Evolutionary conservation across 2,329 filamentous ascomycete genomes (phyloP).

Genomic region (Pseudonectria foliicola): DNA sequence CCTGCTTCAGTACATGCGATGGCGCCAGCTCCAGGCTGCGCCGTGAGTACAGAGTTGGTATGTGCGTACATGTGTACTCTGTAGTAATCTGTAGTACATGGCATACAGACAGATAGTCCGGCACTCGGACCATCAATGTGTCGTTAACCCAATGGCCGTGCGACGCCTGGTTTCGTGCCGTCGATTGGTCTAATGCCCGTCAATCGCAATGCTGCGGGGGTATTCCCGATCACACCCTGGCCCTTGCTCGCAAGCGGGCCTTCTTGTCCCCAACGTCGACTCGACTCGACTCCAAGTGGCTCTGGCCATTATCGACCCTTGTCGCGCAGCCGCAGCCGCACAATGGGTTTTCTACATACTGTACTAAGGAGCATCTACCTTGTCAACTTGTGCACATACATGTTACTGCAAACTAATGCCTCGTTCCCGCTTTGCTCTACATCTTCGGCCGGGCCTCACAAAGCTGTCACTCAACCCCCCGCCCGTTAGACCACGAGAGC

Average conservation of each 20-base stretch:
- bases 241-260: slow-evolving; percentile 10
- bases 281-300: no score
- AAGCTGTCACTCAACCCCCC: slow-evolving; percentile 18
- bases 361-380: no score
- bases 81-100: no score
- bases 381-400: no score
- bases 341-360: no score
- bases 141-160: slow-evolving; percentile 19
- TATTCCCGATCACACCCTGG: slow-evolving; percentile 11
- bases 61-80: no score
- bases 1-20: no score
- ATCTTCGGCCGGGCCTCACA: slow-evolving; percentile 17
- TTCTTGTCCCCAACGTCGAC: neutral
- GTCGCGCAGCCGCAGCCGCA: no score
- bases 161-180: slow-evolving; percentile 8
- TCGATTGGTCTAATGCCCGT: slow-evolving; percentile 22
- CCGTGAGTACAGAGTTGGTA: no score
- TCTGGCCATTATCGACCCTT: no score
- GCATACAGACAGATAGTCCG: no score
- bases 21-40: no score
- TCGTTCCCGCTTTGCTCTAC: slow-evolving; percentile 19
- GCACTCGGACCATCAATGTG: slow-evolving; percentile 16
- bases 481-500: slow-evolving; percentile 10
- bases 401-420: slow-evolving; percentile 16
- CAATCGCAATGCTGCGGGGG: slow-evolving; percentile 23